A percentile compares a stretch with the other conserved stretches of the same genome.
These are phyloP conservation scores for Nemania sp. DNA, from an alignment of 2,329 filamentous ascomycete species.

Conservation along the genomic window DNA sequence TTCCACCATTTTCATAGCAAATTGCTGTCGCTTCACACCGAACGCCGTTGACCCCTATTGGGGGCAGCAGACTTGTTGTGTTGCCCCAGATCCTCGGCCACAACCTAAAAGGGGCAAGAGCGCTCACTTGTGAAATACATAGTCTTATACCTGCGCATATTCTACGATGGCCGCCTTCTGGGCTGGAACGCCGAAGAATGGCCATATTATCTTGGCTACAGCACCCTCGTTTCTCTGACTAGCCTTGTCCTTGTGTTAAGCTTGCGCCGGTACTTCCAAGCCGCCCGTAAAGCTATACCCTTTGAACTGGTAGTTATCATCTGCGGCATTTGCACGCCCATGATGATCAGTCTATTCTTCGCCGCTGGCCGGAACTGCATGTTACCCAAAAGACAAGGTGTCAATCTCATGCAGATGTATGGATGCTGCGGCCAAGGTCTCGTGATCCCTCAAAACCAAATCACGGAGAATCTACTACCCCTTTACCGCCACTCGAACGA, in stretches of 20 bases:
- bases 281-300: no score
- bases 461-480: conserved; percentile 32
- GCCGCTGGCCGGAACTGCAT: conserved; percentile 33
- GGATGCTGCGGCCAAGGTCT: conserved; percentile 39
- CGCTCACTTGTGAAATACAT: background rate
- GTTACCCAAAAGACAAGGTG: conserved; percentile 28
- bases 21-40: no score
- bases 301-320: no score
- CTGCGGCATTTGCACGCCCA: no score
- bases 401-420: conserved; percentile 33
- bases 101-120: no score
- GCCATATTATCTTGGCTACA: conserved; percentile 30
- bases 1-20: no score
- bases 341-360: conserved; percentile 36
- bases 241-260: no score
- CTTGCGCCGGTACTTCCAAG: no score
- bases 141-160: conserved; percentile 39
- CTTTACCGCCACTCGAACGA: conserved; percentile 26
- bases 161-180: conserved; percentile 37
- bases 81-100: no score
- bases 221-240: conserved; percentile 5
- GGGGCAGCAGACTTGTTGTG: conserved; percentile 30
- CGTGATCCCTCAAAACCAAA: conserved; percentile 33
- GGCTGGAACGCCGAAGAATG: conserved; percentile 39
- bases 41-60: no score